Evolutionary conservation across 495 filamentous ascomycete species (phyloP).

Genomic region (Neurospora pannonica): DNA sequence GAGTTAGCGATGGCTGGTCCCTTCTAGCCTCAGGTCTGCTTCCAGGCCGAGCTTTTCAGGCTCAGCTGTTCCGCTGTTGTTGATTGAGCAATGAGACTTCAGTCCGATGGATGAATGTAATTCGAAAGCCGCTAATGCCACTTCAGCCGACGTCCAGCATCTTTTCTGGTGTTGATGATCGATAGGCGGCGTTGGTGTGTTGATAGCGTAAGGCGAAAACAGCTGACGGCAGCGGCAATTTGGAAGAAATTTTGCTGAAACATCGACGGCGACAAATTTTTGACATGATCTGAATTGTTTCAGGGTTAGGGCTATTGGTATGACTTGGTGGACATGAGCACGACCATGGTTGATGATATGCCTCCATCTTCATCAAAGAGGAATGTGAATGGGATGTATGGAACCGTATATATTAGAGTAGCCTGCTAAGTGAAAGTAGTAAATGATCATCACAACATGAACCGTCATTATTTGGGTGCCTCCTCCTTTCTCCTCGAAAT

Average conservation of each 20-base stretch:
- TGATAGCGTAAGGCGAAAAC: background rate
- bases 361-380: background rate
- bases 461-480: background rate
- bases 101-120: background rate
- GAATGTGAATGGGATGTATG: background rate
- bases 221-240: background rate
- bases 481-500: background rate
- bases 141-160: background rate
- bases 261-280: background rate
- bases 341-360: background rate
- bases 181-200: background rate
- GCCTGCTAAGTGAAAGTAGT: background rate
- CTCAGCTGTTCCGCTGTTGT: background rate
- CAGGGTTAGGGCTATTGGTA: background rate
- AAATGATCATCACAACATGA: background rate
- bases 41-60: background rate
- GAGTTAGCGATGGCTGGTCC: background rate
- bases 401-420: background rate
- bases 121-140: background rate
- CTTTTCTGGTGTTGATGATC: background rate
- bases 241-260: background rate
- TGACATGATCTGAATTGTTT: background rate
- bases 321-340: background rate
- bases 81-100: background rate
- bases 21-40: background rate